Evolutionary conservation across 2,329 filamentous ascomycete species (phyloP).

Genomic region (Colletotrichum karsti): DNA sequence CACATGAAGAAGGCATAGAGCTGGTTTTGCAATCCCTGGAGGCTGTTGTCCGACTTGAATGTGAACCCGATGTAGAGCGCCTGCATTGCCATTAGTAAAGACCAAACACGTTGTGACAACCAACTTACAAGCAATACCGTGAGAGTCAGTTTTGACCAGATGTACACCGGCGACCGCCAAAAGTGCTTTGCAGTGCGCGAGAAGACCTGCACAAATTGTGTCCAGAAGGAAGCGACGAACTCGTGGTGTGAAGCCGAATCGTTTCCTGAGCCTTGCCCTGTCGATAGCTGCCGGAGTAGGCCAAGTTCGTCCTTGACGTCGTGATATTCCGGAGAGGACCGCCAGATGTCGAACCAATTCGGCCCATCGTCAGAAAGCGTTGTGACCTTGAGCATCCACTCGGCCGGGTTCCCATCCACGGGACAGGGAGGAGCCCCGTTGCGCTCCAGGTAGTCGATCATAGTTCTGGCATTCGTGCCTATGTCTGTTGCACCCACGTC

Average conservation of each 20-base stretch:
- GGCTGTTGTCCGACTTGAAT: conserved; percentile 63
- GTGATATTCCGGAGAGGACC: conserved; percentile 37
- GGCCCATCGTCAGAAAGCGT: conserved; percentile 32
- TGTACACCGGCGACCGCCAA: conserved; percentile 77
- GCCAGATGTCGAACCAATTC: conserved; percentile 47
- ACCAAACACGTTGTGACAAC: accelerated
- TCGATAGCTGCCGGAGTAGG: conserved; percentile 44
- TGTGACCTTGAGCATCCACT: conserved; percentile 68
- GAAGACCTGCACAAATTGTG: conserved; percentile 68
- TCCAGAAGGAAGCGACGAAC: conserved; percentile 74
- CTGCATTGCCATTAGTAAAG: conserved; percentile 40
- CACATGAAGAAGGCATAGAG: conserved; percentile 76
- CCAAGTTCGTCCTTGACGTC: conserved; percentile 37
- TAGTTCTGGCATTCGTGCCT: conserved; percentile 51
- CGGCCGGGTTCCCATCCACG: conserved; percentile 68
- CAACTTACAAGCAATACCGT: conserved; percentile 45
- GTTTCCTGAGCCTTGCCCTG: conserved; percentile 34
- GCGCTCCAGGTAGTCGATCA: conserved; percentile 67
- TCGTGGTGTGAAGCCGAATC: conserved; percentile 51
- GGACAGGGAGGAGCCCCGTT: conserved; percentile 66
- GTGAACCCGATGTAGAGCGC: conserved; percentile 74
- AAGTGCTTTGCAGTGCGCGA: conserved; percentile 75
- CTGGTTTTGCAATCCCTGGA: conserved; percentile 74
- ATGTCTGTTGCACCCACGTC: conserved; percentile 18
- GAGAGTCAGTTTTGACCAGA: conserved; percentile 71